Evolutionary conservation across 2,329 filamentous ascomycete genomes (phyloP).

Genomic region (Aspergillus pseudotamarii): DNA sequence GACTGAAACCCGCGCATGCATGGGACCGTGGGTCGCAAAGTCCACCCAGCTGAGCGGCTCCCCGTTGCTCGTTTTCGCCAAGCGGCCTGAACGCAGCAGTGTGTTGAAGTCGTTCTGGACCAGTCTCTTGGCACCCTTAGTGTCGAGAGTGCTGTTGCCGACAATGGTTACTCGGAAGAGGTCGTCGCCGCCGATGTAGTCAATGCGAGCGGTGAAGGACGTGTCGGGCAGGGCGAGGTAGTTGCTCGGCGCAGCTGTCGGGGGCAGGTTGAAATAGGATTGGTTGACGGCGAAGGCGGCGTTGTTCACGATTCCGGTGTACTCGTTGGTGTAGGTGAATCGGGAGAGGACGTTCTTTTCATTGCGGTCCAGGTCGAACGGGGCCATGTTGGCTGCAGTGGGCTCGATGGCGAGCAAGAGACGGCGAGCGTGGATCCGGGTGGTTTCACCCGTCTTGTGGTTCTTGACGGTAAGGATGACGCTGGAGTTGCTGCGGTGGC

Average conservation of each 20-base stretch:
- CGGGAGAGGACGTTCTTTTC: conserved; percentile 40
- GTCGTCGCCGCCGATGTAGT: conserved; percentile 25
- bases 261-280: conserved; percentile 41
- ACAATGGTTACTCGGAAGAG: conserved; percentile 27
- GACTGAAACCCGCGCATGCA: conserved; percentile 35
- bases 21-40: conserved; percentile 32
- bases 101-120: conserved; percentile 22
- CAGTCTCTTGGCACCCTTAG: conserved; percentile 17
- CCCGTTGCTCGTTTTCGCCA: conserved; percentile 9
- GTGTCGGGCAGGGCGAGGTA: conserved; percentile 21
- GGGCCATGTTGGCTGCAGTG: conserved; percentile 34
- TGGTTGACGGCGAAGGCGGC: conserved; percentile 29
- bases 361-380: conserved; percentile 36
- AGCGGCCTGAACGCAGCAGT: conserved; percentile 15
- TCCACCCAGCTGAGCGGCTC: conserved; percentile 24
- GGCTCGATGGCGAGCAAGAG: conserved; percentile 45
- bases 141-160: conserved; percentile 20
- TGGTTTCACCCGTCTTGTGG: conserved; percentile 27
- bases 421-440: conserved; percentile 36
- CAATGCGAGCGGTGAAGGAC: conserved; percentile 21
- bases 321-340: conserved; percentile 38
- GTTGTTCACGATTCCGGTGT: conserved; percentile 39
- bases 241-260: conserved; percentile 45
- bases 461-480: conserved; percentile 36
- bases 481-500: conserved; percentile 27